These are phyloP conservation scores for Clavispora santaluciae DNA, from an alignment of 805 yeast species.

Conservation along the genomic window DNA sequence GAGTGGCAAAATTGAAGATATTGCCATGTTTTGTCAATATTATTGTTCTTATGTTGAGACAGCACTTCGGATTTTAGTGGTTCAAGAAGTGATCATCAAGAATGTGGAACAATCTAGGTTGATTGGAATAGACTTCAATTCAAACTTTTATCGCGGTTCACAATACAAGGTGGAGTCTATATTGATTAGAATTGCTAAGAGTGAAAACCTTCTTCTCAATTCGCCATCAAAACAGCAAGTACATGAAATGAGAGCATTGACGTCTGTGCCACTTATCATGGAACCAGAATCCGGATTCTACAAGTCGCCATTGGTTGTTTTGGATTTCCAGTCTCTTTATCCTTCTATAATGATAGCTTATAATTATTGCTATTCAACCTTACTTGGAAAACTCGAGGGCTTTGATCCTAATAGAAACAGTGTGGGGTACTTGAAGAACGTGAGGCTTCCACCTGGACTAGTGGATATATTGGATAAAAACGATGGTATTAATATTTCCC, in stretches of 20 bases:
- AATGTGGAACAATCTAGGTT: conserved; percentile 81
- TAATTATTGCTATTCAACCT: conserved; percentile 77
- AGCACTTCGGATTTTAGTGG: conserved; percentile 45
- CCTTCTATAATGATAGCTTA: conserved; percentile 99
- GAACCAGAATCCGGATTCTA: conserved; percentile 85
- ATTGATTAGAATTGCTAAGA: conserved; percentile 65
- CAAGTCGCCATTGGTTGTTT: conserved; percentile 81
- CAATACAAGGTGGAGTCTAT: conserved; percentile 92
- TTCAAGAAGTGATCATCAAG: conserved; percentile 62
- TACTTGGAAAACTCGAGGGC: conserved; percentile 58
- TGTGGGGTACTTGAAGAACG: conserved; percentile 50
- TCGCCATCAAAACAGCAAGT: conserved; percentile 83
- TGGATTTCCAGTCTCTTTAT: conserved; percentile 91
- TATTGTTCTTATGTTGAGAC: conserved; percentile 41
- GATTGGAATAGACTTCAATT: conserved; percentile 84
- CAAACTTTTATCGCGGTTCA: conserved; percentile 86
- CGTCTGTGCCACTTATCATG: conserved; percentile 85
- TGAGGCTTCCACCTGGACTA: conserved; percentile 49
- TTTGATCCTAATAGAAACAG: conserved; percentile 43
- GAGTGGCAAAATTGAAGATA: conserved; percentile 33
- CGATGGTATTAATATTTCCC: conserved; percentile 57
- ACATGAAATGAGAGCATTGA: conserved; percentile 77
- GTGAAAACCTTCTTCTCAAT: conserved; percentile 64
- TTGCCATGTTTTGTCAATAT: conserved; percentile 41
- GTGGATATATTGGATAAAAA: conserved; percentile 49